Percentiles rank a stretch among this genome's conserved stretches.
These are phyloP conservation scores for Picochlorum sp. DNA, from an alignment of 139 green algal species.

Conservation along the genomic window DNA sequence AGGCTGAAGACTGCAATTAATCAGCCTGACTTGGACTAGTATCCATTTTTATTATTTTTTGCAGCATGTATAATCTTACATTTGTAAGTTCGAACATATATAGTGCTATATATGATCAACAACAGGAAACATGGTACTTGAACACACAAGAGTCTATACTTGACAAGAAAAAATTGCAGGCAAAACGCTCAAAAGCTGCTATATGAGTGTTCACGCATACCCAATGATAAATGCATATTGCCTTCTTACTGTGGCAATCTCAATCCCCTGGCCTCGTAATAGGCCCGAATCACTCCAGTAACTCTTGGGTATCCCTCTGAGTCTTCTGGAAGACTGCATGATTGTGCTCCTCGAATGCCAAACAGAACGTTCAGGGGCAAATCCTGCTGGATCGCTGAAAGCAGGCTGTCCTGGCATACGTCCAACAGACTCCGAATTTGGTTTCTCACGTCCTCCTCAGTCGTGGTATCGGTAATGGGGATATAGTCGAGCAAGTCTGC, in stretches of 20 bases:
- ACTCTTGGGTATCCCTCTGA: background rate
- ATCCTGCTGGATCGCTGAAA: background rate
- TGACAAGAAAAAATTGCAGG: too few species aligned
- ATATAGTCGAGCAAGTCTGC: too few species aligned
- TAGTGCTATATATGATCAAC: too few species aligned
- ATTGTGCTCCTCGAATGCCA: background rate
- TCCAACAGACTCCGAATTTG: background rate
- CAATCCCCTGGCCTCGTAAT: background rate
- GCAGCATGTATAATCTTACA: background rate
- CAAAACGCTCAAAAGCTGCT: too few species aligned
- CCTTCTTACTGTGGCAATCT: too few species aligned
- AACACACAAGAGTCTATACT: too few species aligned
- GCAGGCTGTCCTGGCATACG: background rate
- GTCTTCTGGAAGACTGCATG: background rate
- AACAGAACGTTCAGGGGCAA: too few species aligned
- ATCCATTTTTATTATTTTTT: background rate
- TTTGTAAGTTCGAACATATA: background rate
- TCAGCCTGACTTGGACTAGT: conserved; percentile 49
- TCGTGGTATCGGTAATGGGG: too few species aligned
- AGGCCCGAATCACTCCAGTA: background rate
- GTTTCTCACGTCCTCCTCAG: too few species aligned
- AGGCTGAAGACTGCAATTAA: conserved; percentile 68
- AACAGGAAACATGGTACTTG: too few species aligned
- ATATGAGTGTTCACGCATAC: too few species aligned
- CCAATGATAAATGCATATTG: too few species aligned